Evolutionary conservation across 1,284 basidiomycete species (phyloP), one percentile per base, ranked within the genome.

Genomic region (Tremellales sp.): DNA sequence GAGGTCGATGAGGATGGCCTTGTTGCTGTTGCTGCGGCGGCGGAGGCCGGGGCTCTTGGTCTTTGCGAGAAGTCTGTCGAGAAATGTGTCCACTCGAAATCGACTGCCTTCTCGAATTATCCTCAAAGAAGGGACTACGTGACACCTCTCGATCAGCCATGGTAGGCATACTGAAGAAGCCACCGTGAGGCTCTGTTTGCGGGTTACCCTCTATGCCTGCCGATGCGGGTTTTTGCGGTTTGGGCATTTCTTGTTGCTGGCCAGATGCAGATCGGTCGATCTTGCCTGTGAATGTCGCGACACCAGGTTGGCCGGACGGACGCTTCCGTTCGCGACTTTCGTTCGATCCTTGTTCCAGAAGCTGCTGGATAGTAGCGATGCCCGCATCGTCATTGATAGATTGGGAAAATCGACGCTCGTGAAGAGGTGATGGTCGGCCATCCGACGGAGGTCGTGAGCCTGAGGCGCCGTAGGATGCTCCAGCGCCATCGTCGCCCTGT

Each of bases 341-440:
- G 22, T 45, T 43, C 5, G 57, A 40, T 17, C 42, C 43, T 37
- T 58, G 49, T 39, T 57, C 49, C 15, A 64, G 43, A 52, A 64
- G 47, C 24, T 61, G 54, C 8, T 58, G 52, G 19, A 63, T 63
- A 2, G 56, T 53, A n/a, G 53, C 23, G 15, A 57, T 62, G 1
- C 55, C 53, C 3, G 53, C 50, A 22, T 42, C 31, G 17, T 41
- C 23, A 19, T 37, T 23, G 8, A 22, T 13, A 22, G 23, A 22
- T 19, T 46, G 35, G n/a, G 46, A 31, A 39, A 19, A 40, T 41
- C 47, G n/a, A 13, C 25, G 50, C 31, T 50, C 33, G 39, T 13
- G 15, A 4, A 36, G 27, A 15, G 31, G 29, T 43, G 39, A n/a
- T n/a, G n/a, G n/a, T 23, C 25, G 46, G 31, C 13, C 24, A n/a